These are phyloP conservation scores for Colletotrichum sp. DNA, from an alignment of 2,329 filamentous ascomycete species.

Conservation along the genomic window DNA sequence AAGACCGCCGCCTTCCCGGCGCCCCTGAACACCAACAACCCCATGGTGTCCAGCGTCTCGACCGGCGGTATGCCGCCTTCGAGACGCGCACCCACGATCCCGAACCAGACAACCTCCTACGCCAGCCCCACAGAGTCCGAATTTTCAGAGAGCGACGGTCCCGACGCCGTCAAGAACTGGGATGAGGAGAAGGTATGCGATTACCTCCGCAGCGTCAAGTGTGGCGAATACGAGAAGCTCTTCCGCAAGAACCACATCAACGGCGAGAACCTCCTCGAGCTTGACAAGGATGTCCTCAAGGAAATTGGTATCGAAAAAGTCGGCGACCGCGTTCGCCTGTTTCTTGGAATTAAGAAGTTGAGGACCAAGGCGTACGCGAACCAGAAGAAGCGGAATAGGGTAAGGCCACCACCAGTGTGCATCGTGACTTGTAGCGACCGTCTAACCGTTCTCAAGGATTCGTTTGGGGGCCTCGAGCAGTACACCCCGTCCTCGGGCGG, in stretches of 20 bases:
- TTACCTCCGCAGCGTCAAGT: conserved; percentile 90
- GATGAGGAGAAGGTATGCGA: conserved; percentile 90
- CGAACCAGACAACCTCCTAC: conserved; percentile 61
- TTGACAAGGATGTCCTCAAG: conserved; percentile 94
- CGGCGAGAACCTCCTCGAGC: conserved; percentile 93
- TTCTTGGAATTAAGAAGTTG: conserved; percentile 83
- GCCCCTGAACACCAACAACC: conserved; percentile 52
- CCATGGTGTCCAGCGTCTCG: conserved; percentile 50
- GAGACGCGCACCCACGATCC: conserved; percentile 55
- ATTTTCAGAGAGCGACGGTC: conserved; percentile 82
- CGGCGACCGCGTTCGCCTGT: conserved; percentile 91
- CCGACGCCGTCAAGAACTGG: conserved; percentile 83
- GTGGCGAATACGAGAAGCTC: conserved; percentile 88
- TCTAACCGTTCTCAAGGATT: conserved; percentile 64
- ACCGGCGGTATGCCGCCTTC: conserved; percentile 55
- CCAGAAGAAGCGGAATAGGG: conserved; percentile 84
- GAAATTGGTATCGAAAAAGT: conserved; percentile 99
- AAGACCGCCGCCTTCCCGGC: conserved; percentile 70
- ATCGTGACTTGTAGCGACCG: not conserved
- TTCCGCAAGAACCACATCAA: conserved; percentile 96
- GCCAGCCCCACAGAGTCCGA: conserved; percentile 90
- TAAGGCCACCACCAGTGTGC: conserved; percentile 47
- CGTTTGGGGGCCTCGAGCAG: conserved; percentile 79
- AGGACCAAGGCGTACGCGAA: conserved; percentile 78
- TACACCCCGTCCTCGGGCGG: conserved; percentile 63